A percentile compares a stretch with the other conserved stretches of the same genome.
phyloP scores from a whole-genome alignment of 2,329 filamentous ascomycete genomes.

The Rhinocladiella similis region DNA sequence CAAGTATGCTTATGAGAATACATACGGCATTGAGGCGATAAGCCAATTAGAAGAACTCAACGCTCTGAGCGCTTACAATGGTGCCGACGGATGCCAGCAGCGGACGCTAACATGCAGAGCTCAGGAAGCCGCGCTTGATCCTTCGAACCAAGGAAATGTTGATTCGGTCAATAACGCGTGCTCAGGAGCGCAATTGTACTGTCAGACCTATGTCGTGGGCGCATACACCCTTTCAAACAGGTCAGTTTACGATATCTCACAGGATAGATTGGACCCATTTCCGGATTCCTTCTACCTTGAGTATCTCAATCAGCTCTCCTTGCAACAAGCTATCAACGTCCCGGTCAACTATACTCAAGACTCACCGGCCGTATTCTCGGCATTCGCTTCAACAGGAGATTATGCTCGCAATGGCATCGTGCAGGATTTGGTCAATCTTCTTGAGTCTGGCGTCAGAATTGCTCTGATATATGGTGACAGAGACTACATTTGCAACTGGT shows the following conservation, averaged over 20 bases:
- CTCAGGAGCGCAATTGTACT: constrained; percentile 29
- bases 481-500: constrained; percentile 40
- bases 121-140: constrained; percentile 26
- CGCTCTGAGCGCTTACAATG: constrained; percentile 26
- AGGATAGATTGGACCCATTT: constrained; percentile 58
- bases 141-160: constrained; percentile 26
- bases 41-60: constrained; percentile 29
- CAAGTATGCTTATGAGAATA: constrained; percentile 42
- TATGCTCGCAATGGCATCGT: constrained; percentile 32
- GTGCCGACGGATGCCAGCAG: constrained; percentile 29
- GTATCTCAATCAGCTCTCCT: constrained; percentile 59
- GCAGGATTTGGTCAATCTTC: constrained; percentile 32
- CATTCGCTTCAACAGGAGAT: constrained; percentile 31
- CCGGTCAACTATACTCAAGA: constrained; percentile 41
- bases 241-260: constrained; percentile 59
- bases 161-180: constrained; percentile 30
- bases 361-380: constrained; percentile 35
- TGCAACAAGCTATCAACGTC: constrained; percentile 60
- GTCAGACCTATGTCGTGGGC: constrained; percentile 41
- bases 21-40: constrained; percentile 64
- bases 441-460: constrained; percentile 43
- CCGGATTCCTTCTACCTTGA: constrained; percentile 55
- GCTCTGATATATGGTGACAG: constrained; percentile 46
- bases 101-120: constrained; percentile 28
- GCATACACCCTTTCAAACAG: constrained; percentile 37